Base-by-base conservation (phyloP, 305 asterid genomes). In the Caryopteris hybrid region DNA sequence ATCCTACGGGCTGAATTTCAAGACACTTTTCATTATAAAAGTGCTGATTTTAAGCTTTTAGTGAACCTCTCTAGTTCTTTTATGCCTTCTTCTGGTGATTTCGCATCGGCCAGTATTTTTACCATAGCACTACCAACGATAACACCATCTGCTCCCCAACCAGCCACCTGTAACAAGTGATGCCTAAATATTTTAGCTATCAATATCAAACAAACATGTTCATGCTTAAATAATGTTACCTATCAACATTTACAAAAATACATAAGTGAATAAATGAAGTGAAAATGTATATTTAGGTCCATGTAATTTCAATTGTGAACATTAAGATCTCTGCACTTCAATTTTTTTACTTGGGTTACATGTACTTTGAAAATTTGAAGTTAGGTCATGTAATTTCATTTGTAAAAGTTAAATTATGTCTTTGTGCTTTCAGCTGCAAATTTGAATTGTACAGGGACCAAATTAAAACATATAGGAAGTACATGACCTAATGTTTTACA, bases 61-160 rank as follows among this genome's bases (percentile, higher is more conserved):
- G 89, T 73, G 86, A 89, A 94, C 43, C 9, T 73, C 78, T 83
- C 92, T 1, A 94, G 73, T 58, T 87, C 95, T 78, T 89, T 86
- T 70, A 94, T 59, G 27, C 96, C 96, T 75, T 94, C 96, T 80
- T 86, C 91, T 0, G 96, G 92, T 1, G 99, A 89, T 72, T 81
- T 89, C 53, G 99, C 96, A 5, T 87, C 96, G 2, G 85, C 92
- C 16, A 94, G 74, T 70, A 91, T 41, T 79, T 72, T 91, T 12
- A 94, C 98, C 66, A 94, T 77, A 16, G 99, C 99, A 29, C 98
- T 91, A 1, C 99, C 99, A 46, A 94, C 93, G 64, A 94, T 94
- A 66, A 94, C 97, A 1, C 99, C 99, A 46, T 91, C 99, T 13
- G 99, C 99, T 71, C 99, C 99, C 97, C 99, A 94, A 64, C 68